phyloP scores from a whole-genome alignment of 2,329 filamentous ascomycete genomes.

The Nigrospora sphaerica region DNA sequence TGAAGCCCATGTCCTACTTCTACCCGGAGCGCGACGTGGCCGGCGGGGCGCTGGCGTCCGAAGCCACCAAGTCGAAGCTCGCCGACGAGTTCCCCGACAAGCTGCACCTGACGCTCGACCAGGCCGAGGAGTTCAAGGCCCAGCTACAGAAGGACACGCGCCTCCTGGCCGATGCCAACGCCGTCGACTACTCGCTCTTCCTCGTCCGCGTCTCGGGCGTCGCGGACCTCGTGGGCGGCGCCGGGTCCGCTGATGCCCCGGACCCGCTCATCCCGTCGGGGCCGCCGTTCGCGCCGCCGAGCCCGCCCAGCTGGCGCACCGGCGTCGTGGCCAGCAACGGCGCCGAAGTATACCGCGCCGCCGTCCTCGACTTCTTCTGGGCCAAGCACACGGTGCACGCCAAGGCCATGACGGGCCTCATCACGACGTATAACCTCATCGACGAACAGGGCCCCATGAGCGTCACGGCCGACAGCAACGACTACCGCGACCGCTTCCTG shows the following conservation, averaged over 20 bases:
- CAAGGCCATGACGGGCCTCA: conserved; percentile 56
- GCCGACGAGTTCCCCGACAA: conserved; percentile 63
- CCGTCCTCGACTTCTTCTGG: conserved; percentile 74
- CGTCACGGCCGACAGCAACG: conserved; percentile 61
- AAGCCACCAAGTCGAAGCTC: conserved; percentile 58
- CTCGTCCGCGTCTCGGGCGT: conserved; percentile 42
- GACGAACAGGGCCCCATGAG: conserved; percentile 64
- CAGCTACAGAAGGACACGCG: conserved; percentile 55
- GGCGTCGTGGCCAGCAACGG: conserved; percentile 56
- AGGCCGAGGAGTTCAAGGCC: conserved; percentile 48
- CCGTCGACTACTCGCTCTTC: conserved; percentile 71
- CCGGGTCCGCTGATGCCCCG: not conserved
- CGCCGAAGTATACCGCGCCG: conserved; percentile 59
- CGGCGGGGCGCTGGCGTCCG: conserved; percentile 52
- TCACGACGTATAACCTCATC: conserved; percentile 57
- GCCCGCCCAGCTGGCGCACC: conserved; percentile 48
- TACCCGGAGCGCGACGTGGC: conserved; percentile 68
- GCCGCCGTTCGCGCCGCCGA: conserved; percentile 24
- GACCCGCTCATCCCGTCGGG: conserved; percentile 14
- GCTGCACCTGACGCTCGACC: conserved; percentile 45
- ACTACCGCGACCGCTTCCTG: conserved; percentile 54
- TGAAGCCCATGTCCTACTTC: conserved; percentile 70
- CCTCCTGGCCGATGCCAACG: conserved; percentile 54
- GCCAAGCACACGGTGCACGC: conserved; percentile 64
- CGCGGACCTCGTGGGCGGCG: not conserved